Conservation (phyloP, 2,329 filamentous ascomycete genomes). For the Fusarium sp. region DNA sequence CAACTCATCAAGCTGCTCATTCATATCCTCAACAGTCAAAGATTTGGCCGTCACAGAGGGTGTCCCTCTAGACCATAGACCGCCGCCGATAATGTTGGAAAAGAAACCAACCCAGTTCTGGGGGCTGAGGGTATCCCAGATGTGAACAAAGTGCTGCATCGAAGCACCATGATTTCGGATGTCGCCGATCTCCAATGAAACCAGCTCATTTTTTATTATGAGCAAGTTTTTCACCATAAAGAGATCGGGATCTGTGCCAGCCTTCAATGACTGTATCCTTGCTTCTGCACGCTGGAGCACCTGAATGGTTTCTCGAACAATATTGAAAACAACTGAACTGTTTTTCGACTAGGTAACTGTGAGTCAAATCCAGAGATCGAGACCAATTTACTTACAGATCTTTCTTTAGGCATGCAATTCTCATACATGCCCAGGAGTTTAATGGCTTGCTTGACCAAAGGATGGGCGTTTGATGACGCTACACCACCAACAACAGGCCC, state of each 20-base stretch:
- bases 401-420: conserved; percentile 72
- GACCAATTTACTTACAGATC: conserved; percentile 62
- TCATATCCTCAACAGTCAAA: conserved; percentile 67
- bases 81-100: conserved; percentile 67
- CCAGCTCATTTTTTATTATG: conserved; percentile 93
- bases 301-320: conserved; percentile 89
- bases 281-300: conserved; percentile 83
- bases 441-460: conserved; percentile 68
- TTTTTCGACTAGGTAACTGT: conserved; percentile 55
- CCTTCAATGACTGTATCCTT: conserved; percentile 72
- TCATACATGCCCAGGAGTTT: conserved; percentile 73
- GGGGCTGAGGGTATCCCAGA: conserved; percentile 72
- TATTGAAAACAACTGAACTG: conserved; percentile 71
- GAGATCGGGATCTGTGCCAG: conserved; percentile 79
- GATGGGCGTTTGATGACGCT: conserved; percentile 68
- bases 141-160: conserved; percentile 73
- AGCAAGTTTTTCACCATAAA: conserved; percentile 97
- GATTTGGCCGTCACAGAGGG: conserved; percentile 55
- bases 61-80: conserved; percentile 60
- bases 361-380: conserved; percentile 5
- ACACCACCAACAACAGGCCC: conserved; percentile 61
- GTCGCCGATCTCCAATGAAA: conserved; percentile 92
- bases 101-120: conserved; percentile 71
- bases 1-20: conserved; percentile 73
- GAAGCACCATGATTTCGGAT: conserved; percentile 62